Evolutionary conservation across 768 basidiomycete species (phyloP), one percentile per base, ranked within the genome.

Genomic region (Amanita pallidorosea): DNA sequence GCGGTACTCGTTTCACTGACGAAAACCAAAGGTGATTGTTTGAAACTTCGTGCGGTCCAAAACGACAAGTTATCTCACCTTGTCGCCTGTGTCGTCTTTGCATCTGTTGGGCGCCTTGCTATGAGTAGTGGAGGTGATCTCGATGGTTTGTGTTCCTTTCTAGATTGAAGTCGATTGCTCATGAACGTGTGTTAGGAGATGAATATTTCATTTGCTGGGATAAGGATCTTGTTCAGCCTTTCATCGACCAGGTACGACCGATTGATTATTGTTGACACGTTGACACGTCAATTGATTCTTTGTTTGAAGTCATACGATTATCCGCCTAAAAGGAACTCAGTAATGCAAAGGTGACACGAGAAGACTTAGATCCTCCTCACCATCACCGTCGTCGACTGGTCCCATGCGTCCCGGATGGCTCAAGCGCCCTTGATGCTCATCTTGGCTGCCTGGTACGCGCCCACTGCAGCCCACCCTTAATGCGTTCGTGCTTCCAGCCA

Each of bases 131-230:
- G 83, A 7, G 80, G 29, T 9, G 29, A 83, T 58, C 66, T 82
- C 15, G 81, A 81, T 60, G 76, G 73, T 76, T 48, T 54, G 58
- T 47, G 17, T 40, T 20, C 17, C 17, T 45, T 29, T 22, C 7
- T 27, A 35, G 7, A 25, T n/a, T 37, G 22, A 33, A 48, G 38
- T 35, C 7, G 27, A 25, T 50, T 52, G 9, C 33, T 34, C 9
- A 36, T 25, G 17, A 6, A 7, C 15, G 15, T 22, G 17, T 50
- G 20, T 49, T 56, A 76, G 81, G 81, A 7, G 83, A 85, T 55
- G 74, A 80, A 54, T 84, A 77, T 57, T 78, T 81, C 51, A 80
- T 85, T 2, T 81, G 79, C 36, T 85, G 83, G 81, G 83, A 85
- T 61, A 69, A 70, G 0, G 80, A 81, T 55, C 58, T 84, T 6